Evolutionary conservation across 768 basidiomycete species (phyloP).

Genomic region (Hypsizygus marmoreus): DNA sequence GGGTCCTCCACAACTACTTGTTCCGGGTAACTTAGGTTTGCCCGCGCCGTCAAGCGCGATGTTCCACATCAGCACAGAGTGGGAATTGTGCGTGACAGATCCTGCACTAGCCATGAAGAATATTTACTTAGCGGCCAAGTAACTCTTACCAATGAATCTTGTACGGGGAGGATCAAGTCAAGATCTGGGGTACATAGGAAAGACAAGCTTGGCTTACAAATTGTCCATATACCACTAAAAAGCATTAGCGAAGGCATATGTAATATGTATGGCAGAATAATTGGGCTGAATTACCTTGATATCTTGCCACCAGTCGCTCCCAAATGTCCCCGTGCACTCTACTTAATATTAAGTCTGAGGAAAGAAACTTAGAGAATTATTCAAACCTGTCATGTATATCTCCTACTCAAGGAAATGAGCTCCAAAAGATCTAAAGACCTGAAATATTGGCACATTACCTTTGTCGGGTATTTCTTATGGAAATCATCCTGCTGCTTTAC

Average conservation of each 20-base stretch:
- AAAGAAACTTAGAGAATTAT: neutral
- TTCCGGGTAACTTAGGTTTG: constrained; percentile 2
- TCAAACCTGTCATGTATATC: constrained; percentile 43
- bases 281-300: constrained; percentile 76
- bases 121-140: no score
- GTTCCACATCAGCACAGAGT: constrained; percentile 4
- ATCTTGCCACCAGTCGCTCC: constrained; percentile 75
- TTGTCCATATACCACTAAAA: no score
- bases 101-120: neutral
- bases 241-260: no score
- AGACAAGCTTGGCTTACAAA: no score
- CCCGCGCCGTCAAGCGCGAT: constrained; percentile 1
- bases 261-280: no score
- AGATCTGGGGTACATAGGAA: no score
- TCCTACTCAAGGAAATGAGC: no score
- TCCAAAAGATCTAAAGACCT: neutral
- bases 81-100: constrained; percentile 51
- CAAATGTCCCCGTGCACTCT: constrained; percentile 65
- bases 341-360: constrained; percentile 6
- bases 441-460: constrained; percentile 37
- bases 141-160: no score
- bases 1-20: constrained; percentile 4
- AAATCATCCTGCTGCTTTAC: constrained; percentile 58
- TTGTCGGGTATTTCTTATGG: constrained; percentile 54
- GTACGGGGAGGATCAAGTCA: no score